Percentiles rank a stretch among this genome's conserved stretches.
These are phyloP conservation scores for Durotheca rogersii DNA, from an alignment of 495 filamentous ascomycete genomes.

Conservation along the genomic window DNA sequence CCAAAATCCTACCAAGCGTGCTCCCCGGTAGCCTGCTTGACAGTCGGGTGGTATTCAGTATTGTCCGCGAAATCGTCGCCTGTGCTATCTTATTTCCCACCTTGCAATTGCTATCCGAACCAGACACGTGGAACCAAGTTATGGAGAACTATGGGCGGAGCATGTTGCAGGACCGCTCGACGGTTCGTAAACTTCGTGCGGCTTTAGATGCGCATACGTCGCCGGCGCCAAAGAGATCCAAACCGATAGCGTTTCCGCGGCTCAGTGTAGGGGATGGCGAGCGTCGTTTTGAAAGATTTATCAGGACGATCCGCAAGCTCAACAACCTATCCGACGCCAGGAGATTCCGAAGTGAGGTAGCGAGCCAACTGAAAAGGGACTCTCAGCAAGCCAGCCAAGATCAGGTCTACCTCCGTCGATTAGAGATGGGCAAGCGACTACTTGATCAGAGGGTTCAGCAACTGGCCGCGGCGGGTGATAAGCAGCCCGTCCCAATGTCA, in stretches of 20 bases:
- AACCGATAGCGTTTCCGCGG: conserved; percentile 65
- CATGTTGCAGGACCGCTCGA: conserved; percentile 92
- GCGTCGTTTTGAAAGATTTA: conserved; percentile 89
- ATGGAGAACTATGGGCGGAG: conserved; percentile 86
- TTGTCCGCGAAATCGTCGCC: conserved; percentile 81
- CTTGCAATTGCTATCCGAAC: conserved; percentile 73
- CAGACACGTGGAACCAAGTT: conserved; percentile 95
- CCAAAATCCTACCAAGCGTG: conserved; percentile 69
- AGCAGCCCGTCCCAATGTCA: conserved; percentile 40
- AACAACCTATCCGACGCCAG: conserved; percentile 93
- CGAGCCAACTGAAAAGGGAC: conserved; percentile 89
- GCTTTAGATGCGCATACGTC: conserved; percentile 95
- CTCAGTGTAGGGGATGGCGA: conserved; percentile 70
- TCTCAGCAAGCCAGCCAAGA: conserved; percentile 76
- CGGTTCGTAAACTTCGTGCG: conserved; percentile 87
- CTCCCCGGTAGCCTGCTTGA: conserved; percentile 71
- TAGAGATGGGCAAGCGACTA: conserved; percentile 88
- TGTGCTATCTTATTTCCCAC: conserved; percentile 74
- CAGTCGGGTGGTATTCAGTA: conserved; percentile 73
- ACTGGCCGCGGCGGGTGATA: conserved; percentile 66
- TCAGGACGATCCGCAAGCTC: conserved; percentile 82
- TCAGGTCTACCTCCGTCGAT: conserved; percentile 76
- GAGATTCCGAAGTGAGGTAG: conserved; percentile 84
- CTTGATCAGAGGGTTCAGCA: conserved; percentile 87
- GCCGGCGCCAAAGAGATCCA: conserved; percentile 67